These are phyloP conservation scores for Dictyostelium capitatum DNA, from an alignment of 78 protist species.

Conservation along the genomic window DNA sequence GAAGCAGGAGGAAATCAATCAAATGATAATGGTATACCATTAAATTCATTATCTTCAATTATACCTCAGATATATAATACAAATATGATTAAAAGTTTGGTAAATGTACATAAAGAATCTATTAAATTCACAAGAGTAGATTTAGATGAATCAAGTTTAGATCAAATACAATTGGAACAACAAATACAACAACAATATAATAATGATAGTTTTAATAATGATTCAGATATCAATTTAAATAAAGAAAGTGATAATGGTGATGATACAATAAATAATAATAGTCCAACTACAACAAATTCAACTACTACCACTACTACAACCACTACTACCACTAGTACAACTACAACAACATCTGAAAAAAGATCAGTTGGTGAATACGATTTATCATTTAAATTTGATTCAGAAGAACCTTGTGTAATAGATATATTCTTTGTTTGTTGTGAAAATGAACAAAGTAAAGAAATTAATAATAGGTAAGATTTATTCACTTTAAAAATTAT, in stretches of 20 bases:
- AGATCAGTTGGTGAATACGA: constrained; percentile 45
- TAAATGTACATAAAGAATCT: constrained; percentile 48
- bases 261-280: neutral
- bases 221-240: neutral
- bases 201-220: neutral
- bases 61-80: constrained; percentile 52
- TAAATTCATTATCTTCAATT: constrained; percentile 37
- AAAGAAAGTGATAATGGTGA: too few relatives aligned
- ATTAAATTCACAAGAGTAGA: constrained; percentile 27
- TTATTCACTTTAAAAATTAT: neutral
- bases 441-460: neutral
- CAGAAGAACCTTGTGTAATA: constrained; percentile 60
- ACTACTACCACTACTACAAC: neutral
- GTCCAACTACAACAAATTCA: neutral
- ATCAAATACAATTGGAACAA: neutral
- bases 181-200: neutral
- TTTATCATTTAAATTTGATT: constrained; percentile 41
- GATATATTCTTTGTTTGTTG: constrained; percentile 38
- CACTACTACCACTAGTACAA: constrained; percentile 54
- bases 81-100: neutral
- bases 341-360: constrained; percentile 20
- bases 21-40: too few relatives aligned
- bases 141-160: neutral
- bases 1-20: constrained; percentile 5
- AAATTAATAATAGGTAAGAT: neutral